A percentile compares a stretch with the other conserved stretches of the same genome.
These are phyloP conservation scores for Exophiala dermatitidis DNA, from an alignment of 2,329 filamentous ascomycete species.

Conservation along the genomic window DNA sequence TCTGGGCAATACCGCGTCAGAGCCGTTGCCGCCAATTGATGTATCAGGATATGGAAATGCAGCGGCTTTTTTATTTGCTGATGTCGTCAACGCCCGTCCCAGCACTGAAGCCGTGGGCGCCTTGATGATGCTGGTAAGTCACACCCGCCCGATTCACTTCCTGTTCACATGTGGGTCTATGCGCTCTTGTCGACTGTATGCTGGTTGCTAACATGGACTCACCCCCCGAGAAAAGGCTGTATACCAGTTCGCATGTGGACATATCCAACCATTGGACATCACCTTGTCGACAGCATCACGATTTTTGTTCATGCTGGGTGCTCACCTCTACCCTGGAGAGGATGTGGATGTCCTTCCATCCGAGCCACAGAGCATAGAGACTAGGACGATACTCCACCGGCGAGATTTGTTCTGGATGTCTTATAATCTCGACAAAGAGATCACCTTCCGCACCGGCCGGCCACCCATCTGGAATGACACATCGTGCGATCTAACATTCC, in stretches of 20 bases:
- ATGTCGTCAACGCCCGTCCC: slow-evolving; percentile 28
- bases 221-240: slow-evolving; percentile 30
- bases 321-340: slow-evolving; percentile 32
- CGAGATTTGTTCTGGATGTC: slow-evolving; percentile 49
- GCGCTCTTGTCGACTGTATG: too few relatives aligned
- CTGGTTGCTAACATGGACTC: background rate
- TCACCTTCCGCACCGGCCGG: slow-evolving; percentile 47
- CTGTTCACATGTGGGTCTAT: background rate
- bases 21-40: slow-evolving; percentile 31
- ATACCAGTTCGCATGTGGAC: slow-evolving; percentile 42
- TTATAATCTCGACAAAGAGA: slow-evolving; percentile 51
- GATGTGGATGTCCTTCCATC: slow-evolving; percentile 16
- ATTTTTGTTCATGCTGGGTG: slow-evolving; percentile 45
- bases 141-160: background rate
- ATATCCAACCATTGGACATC: slow-evolving; percentile 41
- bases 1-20: slow-evolving; percentile 20
- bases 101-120: slow-evolving; percentile 43
- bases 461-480: slow-evolving; percentile 47
- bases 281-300: slow-evolving; percentile 43
- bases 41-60: slow-evolving; percentile 37
- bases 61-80: slow-evolving; percentile 39
- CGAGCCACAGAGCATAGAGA: slow-evolving; percentile 2
- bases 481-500: slow-evolving; percentile 48
- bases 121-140: slow-evolving; percentile 44
- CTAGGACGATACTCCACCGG: slow-evolving; percentile 27